Percentiles rank a stretch among this genome's conserved stretches.
Conservation (phyloP, 345 rosid genomes). For the Corchorus capsularis region DNA sequence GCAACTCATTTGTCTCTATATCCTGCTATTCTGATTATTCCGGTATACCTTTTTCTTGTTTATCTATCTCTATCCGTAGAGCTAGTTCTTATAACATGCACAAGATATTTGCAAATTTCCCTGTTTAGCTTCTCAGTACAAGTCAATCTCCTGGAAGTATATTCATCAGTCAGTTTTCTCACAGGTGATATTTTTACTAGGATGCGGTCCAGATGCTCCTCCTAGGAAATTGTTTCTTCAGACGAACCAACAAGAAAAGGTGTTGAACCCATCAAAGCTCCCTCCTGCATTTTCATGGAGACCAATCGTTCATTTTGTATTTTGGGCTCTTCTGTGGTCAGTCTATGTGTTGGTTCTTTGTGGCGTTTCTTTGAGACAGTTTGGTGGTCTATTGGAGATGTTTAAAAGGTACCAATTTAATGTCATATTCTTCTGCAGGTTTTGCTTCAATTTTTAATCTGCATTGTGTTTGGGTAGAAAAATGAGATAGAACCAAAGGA, state of each 20-base stretch:
- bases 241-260: slow-evolving; percentile 33
- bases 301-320: slow-evolving; percentile 53
- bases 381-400: slow-evolving; percentile 82
- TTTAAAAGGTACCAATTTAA: slow-evolving; percentile 62
- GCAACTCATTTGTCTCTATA: slow-evolving; percentile 90
- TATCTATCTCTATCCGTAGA: neutral
- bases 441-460: neutral
- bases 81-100: slow-evolving; percentile 2
- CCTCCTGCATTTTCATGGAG: slow-evolving; percentile 55
- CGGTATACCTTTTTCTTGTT: slow-evolving; percentile 44
- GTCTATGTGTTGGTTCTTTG: slow-evolving; percentile 66
- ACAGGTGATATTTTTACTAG: slow-evolving; percentile 71
- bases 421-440: slow-evolving; percentile 3
- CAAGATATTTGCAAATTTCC: neutral
- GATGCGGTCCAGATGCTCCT: slow-evolving; percentile 87
- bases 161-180: slow-evolving; percentile 28
- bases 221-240: slow-evolving; percentile 66
- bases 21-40: slow-evolving; percentile 72
- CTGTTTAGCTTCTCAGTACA: neutral
- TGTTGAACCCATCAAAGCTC: slow-evolving; percentile 28
- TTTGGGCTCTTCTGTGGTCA: slow-evolving; percentile 78
- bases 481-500: neutral
- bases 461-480: neutral
- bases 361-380: slow-evolving; percentile 55
- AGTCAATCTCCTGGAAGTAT: neutral